Evolutionary conservation across 192 early-diverging fungal genomes (phyloP), one percentile per base, ranked within the genome.

Genomic region (Geranomyces variabilis): DNA sequence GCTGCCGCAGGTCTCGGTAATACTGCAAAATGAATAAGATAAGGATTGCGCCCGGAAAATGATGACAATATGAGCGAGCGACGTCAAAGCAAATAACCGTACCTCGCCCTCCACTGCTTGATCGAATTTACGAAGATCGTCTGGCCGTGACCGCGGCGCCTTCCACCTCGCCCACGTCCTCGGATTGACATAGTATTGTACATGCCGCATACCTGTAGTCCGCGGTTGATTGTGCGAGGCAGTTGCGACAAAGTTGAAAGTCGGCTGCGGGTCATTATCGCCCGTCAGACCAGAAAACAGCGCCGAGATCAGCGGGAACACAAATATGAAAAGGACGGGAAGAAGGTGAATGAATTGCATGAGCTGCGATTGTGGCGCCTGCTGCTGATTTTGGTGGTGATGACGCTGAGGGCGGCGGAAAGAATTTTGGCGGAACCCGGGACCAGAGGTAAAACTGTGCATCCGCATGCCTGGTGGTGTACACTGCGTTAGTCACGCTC

Each of bases 101-200:
- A 84, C 83, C 71, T 84, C 75, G 0, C 68, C 46, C 77, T 95
- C 92, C 44, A 98, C 86, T 0, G 85, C 80, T 13, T 86, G 74
- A 72, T 98, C 94, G 73, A 92, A 87, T 62, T 85, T 73, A 19
- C 78, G 70, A 31, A 93, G 66, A 68, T 87, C 86, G 59, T 80
- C 58, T 26, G 79, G 70, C 51, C 80, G 60, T 33, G 69, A 76
- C 82, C 56, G 66, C 28, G 61, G 66, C 69, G 76, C 83, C 34
- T 30, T 74, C 74, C 22, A 72, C 68, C 73, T 87, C 85, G 53
- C 88, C 73, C 65, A 67, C 28, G 22, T 15, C 17, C 60, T 55
- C 22, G 61, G 58, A 63, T 95, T 88, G n/a, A 98, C 91, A 78
- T 83, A 98, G 77, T 95, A 98, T 13, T 74, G 79, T 1, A 96